A percentile compares a stretch with the other conserved stretches of the same genome.
Conservation (phyloP, 176 grass and related monocot species). For the Aegilops tauschii region DNA sequence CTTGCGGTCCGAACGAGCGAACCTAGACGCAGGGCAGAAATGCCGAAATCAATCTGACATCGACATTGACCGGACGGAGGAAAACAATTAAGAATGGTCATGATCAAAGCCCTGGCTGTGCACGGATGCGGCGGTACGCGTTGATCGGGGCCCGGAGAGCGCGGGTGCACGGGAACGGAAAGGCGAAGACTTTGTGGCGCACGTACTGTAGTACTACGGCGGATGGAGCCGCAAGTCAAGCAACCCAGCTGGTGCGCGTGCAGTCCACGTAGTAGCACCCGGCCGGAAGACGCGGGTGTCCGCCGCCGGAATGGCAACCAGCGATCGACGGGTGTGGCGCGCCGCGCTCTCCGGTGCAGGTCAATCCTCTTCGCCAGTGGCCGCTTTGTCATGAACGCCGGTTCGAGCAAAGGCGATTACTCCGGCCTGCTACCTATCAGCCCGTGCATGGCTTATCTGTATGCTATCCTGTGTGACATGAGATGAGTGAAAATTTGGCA, state of each 20-base stretch:
- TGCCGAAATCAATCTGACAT: no score
- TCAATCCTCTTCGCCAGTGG: neutral
- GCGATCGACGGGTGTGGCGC: neutral
- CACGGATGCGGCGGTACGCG: neutral
- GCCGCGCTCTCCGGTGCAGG: neutral
- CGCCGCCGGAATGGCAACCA: neutral
- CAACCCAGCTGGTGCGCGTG: neutral
- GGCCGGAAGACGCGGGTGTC: neutral
- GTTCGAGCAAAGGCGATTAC: neutral
- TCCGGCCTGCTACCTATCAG: no score
- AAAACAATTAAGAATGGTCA: neutral
- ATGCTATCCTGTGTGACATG: no score
- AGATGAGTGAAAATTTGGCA: no score
- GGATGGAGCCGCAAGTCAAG: neutral
- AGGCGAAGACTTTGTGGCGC: neutral
- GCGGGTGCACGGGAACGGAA: neutral
- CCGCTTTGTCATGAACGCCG: neutral
- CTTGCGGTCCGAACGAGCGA: no score
- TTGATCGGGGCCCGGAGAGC: neutral
- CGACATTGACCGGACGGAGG: neutral
- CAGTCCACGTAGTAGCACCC: no score
- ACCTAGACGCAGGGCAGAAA: no score
- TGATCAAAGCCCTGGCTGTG: neutral
- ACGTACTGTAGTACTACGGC: neutral
- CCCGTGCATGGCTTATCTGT: neutral